phyloP scores from a whole-genome alignment of 441 rosid species.

The Mallotus repandus region DNA sequence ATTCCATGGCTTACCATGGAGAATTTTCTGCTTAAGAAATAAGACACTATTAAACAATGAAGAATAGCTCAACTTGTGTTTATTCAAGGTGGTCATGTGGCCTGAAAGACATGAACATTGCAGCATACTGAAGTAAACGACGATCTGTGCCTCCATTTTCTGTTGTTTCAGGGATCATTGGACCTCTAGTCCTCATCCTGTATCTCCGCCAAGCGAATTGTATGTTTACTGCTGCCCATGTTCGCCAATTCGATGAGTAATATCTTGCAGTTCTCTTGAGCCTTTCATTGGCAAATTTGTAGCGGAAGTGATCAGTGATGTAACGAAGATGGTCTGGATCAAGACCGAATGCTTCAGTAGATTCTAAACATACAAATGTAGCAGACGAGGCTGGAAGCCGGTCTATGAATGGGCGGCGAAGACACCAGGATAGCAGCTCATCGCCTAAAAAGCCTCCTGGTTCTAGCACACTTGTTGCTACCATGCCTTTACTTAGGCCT shows the following conservation, averaged over 20 bases:
- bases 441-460: conserved; percentile 66
- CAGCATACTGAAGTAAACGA: conserved; percentile 56
- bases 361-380: conserved; percentile 52
- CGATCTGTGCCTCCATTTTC: conserved; percentile 35
- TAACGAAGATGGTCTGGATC: conserved; percentile 49
- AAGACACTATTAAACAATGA: conserved; percentile 16
- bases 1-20: not conserved
- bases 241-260: conserved; percentile 73
- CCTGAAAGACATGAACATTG: conserved; percentile 74
- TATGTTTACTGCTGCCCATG: conserved; percentile 73
- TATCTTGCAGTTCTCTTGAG: conserved; percentile 66
- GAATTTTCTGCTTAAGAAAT: conserved; percentile 4
- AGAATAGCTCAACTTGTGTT: conserved; percentile 5
- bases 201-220: conserved; percentile 63
- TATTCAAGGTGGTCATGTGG: conserved; percentile 80
- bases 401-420: conserved; percentile 60
- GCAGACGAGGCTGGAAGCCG: conserved; percentile 68
- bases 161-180: conserved; percentile 28
- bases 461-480: conserved; percentile 51
- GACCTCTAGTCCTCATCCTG: conserved; percentile 48
- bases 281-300: conserved; percentile 59
- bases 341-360: conserved; percentile 53
- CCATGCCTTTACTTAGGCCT: conserved; percentile 55
- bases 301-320: conserved; percentile 68
- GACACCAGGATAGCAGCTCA: conserved; percentile 67